These are phyloP conservation scores for Penicillium goetzii DNA, from an alignment of 495 filamentous ascomycete genomes.

Conservation along the genomic window DNA sequence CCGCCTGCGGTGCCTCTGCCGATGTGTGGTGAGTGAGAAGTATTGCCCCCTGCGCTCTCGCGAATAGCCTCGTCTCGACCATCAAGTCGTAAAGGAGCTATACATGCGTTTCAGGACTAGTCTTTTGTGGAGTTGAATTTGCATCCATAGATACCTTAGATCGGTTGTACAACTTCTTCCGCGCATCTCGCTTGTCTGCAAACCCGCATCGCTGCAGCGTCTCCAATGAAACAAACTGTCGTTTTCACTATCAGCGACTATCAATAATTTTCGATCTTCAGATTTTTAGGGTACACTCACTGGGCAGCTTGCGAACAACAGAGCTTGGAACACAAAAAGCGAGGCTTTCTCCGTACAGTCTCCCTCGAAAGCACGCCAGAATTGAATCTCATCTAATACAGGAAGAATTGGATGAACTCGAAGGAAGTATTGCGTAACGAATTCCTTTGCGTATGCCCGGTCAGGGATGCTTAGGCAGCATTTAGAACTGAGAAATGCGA, in stretches of 20 bases:
- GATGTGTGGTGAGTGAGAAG: slow-evolving; percentile 48
- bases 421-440: slow-evolving; percentile 52
- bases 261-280: background rate
- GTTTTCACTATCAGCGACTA: slow-evolving; percentile 9
- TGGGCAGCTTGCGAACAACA: slow-evolving; percentile 51
- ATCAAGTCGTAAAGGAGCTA: slow-evolving; percentile 24
- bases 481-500: slow-evolving; percentile 46
- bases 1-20: slow-evolving; percentile 42
- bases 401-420: slow-evolving; percentile 52
- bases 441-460: slow-evolving; percentile 42
- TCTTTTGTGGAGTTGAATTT: background rate
- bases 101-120: background rate
- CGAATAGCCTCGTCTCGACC: slow-evolving; percentile 34
- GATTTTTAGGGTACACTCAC: slow-evolving; percentile 33
- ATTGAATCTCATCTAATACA: slow-evolving; percentile 50
- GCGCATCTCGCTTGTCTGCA: slow-evolving; percentile 43
- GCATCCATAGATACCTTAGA: slow-evolving; percentile 37
- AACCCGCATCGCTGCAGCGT: slow-evolving; percentile 50
- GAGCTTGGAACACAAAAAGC: slow-evolving; percentile 52
- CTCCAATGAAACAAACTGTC: slow-evolving; percentile 42
- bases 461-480: slow-evolving; percentile 49
- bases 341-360: slow-evolving; percentile 37
- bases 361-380: slow-evolving; percentile 47
- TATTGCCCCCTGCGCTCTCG: slow-evolving; percentile 47
- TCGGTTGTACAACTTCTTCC: slow-evolving; percentile 46